A percentile compares a stretch with the other conserved stretches of the same genome.
These are phyloP conservation scores for Cicer arietinum DNA, from an alignment of 306 rosid species.

Conservation along the genomic window DNA sequence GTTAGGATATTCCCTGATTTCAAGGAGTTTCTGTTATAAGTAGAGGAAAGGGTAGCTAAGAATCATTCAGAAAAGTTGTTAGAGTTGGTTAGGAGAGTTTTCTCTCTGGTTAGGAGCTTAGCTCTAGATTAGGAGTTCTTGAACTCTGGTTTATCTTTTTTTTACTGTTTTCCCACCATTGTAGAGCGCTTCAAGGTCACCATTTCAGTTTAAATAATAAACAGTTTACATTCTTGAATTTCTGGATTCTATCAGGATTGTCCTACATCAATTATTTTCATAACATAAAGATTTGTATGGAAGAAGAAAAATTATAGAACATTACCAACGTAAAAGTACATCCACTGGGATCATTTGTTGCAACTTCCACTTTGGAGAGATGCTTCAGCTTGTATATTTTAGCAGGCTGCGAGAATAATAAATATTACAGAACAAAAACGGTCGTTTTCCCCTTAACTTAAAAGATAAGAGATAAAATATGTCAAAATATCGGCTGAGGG, in stretches of 20 bases:
- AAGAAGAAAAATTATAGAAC: conserved; percentile 40
- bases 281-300: conserved; percentile 19
- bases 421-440: conserved; percentile 10
- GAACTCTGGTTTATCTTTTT: no score
- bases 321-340: conserved; percentile 91
- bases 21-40: no score
- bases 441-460: background rate
- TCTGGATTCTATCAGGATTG: background rate
- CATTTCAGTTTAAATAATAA: no score
- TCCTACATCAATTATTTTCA: conserved; percentile 20
- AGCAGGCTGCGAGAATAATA: conserved; percentile 72
- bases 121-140: no score
- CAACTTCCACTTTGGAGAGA: conserved; percentile 91
- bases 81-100: no score
- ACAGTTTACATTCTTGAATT: no score
- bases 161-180: no score
- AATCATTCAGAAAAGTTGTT: no score
- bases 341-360: conserved; percentile 85
- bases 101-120: no score
- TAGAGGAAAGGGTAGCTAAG: no score
- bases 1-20: no score
- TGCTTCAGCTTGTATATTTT: conserved; percentile 95
- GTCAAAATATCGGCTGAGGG: conserved; percentile 9
- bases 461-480: conserved; percentile 22
- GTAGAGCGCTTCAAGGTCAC: no score